Base-by-base conservation (phyloP, 768 basidiomycete genomes). In the Cyclocybe cylindracea region DNA sequence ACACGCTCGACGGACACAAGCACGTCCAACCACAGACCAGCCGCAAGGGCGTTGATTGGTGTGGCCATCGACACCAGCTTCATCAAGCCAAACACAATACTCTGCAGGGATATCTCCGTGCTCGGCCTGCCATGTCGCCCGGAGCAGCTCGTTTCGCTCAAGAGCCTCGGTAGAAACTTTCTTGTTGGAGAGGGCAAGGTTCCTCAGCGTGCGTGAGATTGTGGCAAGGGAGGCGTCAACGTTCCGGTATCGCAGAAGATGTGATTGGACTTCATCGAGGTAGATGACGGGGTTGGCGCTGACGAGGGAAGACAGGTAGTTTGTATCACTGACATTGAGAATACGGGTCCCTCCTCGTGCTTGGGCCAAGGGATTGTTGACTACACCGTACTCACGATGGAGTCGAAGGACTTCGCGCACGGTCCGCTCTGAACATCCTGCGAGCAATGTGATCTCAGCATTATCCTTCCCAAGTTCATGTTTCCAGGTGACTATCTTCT, bases 221-320 rank as follows among this genome's bases (percentile, higher is more conserved):
- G 69, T 70, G 13, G 72, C 19, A 41, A 70, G 48, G 8, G 71
- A 70, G 18, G 67, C 57, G 46, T 65, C 43, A n/a, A 64, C 46
- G 7, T 48, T 57, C 1, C 59, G 61, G 10, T 31, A 31, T 29
- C 48, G 54, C 11, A 29, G 29, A 16, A 72, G 60, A n/a, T 54
- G 38, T 11, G 59, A 49, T 54, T 70, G 66, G 7, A 72, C 43
- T 52, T 72, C 68, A 50, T 71, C 71, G 7, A 71, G 61, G 44
- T 70, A 73, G 1, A 70, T 36, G 2, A 46, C 44, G 4, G 65
- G 64, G 32, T 63, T 62, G 3, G 59, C 66, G 39, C 60, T 47
- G 2, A 69, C 18, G 4, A 66, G 44, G 29, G 59, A 38, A 0
- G 37, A 13, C 14, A 70, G 44, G 42, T 59, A 70, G 16, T 52